These are phyloP conservation scores for Neurospora crassa DNA, from an alignment of 2,329 filamentous ascomycete genomes.

Conservation along the genomic window DNA sequence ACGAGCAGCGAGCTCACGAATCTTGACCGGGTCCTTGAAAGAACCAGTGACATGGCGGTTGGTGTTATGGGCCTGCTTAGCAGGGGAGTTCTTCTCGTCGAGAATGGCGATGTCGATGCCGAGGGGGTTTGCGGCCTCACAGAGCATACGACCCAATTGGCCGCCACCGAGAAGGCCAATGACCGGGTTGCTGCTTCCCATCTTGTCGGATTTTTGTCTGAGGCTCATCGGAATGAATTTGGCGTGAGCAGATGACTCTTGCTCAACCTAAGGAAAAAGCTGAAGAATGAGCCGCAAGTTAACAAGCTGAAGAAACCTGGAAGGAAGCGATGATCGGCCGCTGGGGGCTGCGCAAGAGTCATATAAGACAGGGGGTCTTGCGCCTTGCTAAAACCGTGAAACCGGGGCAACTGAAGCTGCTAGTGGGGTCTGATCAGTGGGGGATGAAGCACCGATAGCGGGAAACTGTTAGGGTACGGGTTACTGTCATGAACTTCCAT, in stretches of 20 bases:
- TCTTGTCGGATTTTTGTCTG: slow-evolving; percentile 4
- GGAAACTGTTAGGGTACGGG: not conserved
- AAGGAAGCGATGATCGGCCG: not conserved
- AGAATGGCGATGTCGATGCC: slow-evolving; percentile 73
- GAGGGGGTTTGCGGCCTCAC: slow-evolving; percentile 67
- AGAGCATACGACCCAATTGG: slow-evolving; percentile 87
- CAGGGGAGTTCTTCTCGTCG: slow-evolving; percentile 66
- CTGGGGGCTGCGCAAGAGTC: not conserved
- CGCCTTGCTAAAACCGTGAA: not conserved
- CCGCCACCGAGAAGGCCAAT: slow-evolving; percentile 51
- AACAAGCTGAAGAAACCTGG: not conserved
- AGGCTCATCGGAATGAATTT: not conserved
- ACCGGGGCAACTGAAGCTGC: not conserved
- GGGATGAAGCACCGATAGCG: not conserved
- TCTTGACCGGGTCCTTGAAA: slow-evolving; percentile 73
- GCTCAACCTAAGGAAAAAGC: not conserved
- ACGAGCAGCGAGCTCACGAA: slow-evolving; percentile 64
- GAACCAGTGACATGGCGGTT: slow-evolving; percentile 70
- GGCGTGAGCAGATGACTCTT: not conserved
- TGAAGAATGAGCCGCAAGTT: not conserved
- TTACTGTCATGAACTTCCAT: not conserved
- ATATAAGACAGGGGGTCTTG: not conserved
- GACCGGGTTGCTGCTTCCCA: slow-evolving; percentile 24
- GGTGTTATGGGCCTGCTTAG: slow-evolving; percentile 77
- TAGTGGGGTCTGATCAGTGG: not conserved